These are phyloP conservation scores for Aspergillus leporis DNA, from an alignment of 495 filamentous ascomycete species.

Conservation along the genomic window DNA sequence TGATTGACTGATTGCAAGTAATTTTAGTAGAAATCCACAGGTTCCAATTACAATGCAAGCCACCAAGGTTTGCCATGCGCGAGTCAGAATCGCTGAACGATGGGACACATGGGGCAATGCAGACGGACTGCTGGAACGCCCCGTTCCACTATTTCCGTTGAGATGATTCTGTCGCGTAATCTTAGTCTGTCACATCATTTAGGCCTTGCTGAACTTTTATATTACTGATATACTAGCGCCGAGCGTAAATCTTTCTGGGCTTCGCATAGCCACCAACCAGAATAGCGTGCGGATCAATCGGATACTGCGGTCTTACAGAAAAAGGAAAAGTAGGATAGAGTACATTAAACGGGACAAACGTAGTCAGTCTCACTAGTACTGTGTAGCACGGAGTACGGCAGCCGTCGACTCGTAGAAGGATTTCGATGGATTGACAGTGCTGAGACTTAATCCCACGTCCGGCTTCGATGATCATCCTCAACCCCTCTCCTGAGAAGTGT, in stretches of 20 bases:
- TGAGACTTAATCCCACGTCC: not conserved
- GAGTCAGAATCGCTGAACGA: not conserved
- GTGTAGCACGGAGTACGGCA: not conserved
- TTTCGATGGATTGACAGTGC: no score
- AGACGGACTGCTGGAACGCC: not conserved
- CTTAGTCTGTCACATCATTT: conserved; percentile 6
- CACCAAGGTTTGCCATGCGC: not conserved
- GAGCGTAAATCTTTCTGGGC: not conserved
- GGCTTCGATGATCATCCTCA: not conserved
- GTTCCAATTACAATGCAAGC: not conserved
- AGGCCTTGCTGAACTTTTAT: not conserved
- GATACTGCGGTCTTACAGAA: not conserved
- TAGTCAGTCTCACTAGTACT: conserved; percentile 1
- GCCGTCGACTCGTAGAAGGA: no score
- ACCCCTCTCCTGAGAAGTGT: not conserved
- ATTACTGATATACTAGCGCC: not conserved
- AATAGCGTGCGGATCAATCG: not conserved
- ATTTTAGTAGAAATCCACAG: not conserved
- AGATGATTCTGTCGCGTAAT: conserved; percentile 25
- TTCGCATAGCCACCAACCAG: not conserved
- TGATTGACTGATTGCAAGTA: not conserved
- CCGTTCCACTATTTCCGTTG: conserved; percentile 5
- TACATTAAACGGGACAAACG: not conserved
- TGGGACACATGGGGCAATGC: not conserved
- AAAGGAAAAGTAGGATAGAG: not conserved